These are phyloP conservation scores for Penicillium cataractarum DNA, from an alignment of 495 filamentous ascomycete genomes.

Conservation along the genomic window DNA sequence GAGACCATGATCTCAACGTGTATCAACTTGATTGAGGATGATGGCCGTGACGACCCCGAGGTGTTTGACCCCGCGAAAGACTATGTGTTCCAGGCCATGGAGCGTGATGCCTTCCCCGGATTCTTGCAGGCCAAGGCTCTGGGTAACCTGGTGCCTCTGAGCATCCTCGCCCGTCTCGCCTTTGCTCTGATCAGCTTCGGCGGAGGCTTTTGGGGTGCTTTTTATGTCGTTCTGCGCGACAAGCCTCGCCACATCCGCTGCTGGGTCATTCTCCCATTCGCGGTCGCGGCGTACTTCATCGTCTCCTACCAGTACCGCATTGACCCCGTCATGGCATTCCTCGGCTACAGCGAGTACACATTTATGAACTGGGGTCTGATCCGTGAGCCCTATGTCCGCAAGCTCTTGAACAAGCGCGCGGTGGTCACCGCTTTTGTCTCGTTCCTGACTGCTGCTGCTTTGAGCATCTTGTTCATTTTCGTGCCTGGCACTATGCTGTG, in stretches of 20 bases:
- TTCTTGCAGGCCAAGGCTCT: slow-evolving; percentile 94
- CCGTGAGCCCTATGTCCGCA: slow-evolving; percentile 84
- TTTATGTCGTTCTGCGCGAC: slow-evolving; percentile 88
- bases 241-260: slow-evolving; percentile 71
- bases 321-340: slow-evolving; percentile 87
- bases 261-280: slow-evolving; percentile 96
- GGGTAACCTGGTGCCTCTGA: slow-evolving; percentile 90
- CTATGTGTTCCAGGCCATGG: slow-evolving; percentile 99
- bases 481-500: slow-evolving; percentile 88
- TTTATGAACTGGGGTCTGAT: slow-evolving; percentile 87
- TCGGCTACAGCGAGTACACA: slow-evolving; percentile 91
- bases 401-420: slow-evolving; percentile 78
- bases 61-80: slow-evolving; percentile 97
- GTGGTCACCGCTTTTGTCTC: slow-evolving; percentile 74
- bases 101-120: slow-evolving; percentile 95
- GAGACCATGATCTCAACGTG: slow-evolving; percentile 82
- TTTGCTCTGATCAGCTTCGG: slow-evolving; percentile 87
- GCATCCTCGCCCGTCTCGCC: slow-evolving; percentile 78
- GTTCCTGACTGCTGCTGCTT: slow-evolving; percentile 70
- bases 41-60: slow-evolving; percentile 91
- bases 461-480: slow-evolving; percentile 85
- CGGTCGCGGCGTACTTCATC: slow-evolving; percentile 83
- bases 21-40: slow-evolving; percentile 81
- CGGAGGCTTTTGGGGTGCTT: slow-evolving; percentile 90
- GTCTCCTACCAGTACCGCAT: slow-evolving; percentile 91